These are phyloP conservation scores for Hamiltosporidium tvaerminnensis DNA, from an alignment of 371 early-diverging fungal genomes.

Conservation along the genomic window DNA sequence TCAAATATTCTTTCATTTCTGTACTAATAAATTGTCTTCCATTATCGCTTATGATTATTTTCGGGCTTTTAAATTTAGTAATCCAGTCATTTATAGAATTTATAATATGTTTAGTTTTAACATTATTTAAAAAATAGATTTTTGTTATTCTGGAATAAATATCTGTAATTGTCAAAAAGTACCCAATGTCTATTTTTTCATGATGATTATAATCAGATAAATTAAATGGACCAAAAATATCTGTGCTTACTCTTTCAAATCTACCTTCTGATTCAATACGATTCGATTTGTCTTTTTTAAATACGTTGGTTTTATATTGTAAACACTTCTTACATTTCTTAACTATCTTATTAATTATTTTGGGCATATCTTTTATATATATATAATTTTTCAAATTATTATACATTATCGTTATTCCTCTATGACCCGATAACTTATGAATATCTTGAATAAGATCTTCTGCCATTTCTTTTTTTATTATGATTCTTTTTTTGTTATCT, in stretches of 20 bases:
- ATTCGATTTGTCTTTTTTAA: background rate
- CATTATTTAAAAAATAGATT: background rate
- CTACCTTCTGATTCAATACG: background rate
- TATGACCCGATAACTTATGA: background rate
- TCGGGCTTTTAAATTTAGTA: background rate
- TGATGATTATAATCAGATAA: background rate
- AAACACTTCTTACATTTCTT: background rate
- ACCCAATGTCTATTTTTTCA: background rate
- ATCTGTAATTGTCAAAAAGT: constrained; percentile 10
- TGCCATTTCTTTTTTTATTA: background rate
- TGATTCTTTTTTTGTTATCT: background rate
- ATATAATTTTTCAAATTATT: background rate
- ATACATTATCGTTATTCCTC: background rate
- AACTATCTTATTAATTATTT: background rate
- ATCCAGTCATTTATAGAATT: background rate
- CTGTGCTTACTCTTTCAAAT: constrained; percentile 3
- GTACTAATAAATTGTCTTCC: constrained; percentile 9
- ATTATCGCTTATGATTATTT: constrained; percentile 6
- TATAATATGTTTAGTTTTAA: constrained; percentile 1
- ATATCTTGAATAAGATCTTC: background rate
- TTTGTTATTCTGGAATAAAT: constrained; percentile 5
- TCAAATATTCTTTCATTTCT: background rate
- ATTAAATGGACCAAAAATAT: constrained; percentile 13
- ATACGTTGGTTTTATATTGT: background rate
- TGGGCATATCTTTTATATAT: background rate